Conservation (phyloP, 176 grass and related monocot genomes). For the Oryza glumipatula region DNA sequence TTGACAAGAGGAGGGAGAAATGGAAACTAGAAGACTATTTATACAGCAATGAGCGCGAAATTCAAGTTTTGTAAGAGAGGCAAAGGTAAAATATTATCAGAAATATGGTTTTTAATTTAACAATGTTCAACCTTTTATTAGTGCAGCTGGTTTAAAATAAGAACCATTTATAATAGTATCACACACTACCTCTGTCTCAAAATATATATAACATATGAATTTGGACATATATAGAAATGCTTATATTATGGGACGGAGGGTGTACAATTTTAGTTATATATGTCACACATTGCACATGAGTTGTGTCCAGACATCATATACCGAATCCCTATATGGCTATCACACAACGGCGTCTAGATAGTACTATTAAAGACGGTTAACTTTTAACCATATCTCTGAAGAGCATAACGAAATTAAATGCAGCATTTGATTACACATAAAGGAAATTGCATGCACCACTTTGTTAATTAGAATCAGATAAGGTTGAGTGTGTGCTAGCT, state of each 20-base stretch:
- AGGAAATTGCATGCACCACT: background rate
- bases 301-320: background rate
- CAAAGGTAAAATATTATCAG: background rate
- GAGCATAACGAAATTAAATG: background rate
- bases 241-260: too few relatives aligned
- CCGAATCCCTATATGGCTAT: background rate
- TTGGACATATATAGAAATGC: too few relatives aligned
- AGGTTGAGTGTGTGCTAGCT: conserved; percentile 29
- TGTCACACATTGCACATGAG: background rate
- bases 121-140: too few relatives aligned
- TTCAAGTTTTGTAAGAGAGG: background rate
- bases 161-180: background rate
- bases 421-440: background rate
- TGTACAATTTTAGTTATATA: background rate
- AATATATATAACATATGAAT: too few relatives aligned
- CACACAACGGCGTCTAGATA: background rate
- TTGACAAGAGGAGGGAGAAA: background rate
- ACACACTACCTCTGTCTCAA: too few relatives aligned
- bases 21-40: too few relatives aligned
- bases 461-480: conserved; percentile 20
- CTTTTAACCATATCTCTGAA: background rate
- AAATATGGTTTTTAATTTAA: background rate
- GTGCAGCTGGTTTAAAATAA: too few relatives aligned
- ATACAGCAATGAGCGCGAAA: background rate
- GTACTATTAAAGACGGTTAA: background rate